Percentiles rank a stretch among this genome's conserved stretches.
phyloP scores from a whole-genome alignment of 78 protist species.

The Bigelowiella natans region DNA sequence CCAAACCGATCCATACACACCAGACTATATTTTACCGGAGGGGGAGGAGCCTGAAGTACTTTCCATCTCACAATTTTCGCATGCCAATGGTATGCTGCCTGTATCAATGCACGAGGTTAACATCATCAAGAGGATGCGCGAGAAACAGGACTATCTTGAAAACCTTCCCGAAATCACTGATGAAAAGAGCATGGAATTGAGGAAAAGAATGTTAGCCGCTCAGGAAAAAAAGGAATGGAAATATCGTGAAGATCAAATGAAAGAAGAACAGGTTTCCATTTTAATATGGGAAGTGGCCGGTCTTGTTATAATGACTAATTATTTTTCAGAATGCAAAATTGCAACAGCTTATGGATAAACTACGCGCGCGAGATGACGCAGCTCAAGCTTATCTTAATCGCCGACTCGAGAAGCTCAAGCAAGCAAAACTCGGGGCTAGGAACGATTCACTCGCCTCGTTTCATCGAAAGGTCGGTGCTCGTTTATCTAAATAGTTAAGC shows the following conservation, averaged over 20 bases:
- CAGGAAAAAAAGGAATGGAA: constrained; percentile 56
- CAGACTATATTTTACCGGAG: constrained; percentile 37
- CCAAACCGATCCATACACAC: constrained; percentile 77
- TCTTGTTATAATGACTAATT: neutral
- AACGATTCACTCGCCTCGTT: neutral
- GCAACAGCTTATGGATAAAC: neutral
- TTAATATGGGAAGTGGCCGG: neutral
- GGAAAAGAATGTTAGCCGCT: constrained; percentile 40
- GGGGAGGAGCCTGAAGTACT: constrained; percentile 63
- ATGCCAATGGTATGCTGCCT: constrained; percentile 48
- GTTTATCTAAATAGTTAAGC: neutral
- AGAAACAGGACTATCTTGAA: constrained; percentile 40
- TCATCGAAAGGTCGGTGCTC: neutral
- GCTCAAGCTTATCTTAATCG: neutral
- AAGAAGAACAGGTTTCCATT: neutral
- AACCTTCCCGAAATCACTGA: constrained; percentile 52
- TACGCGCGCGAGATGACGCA: neutral
- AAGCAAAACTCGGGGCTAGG: neutral
- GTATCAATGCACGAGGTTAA: constrained; percentile 49
- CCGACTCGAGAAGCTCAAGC: constrained; percentile 15
- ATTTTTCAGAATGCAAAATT: constrained; percentile 1
- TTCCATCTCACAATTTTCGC: constrained; percentile 34
- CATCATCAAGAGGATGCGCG: constrained; percentile 54
- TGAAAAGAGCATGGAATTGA: neutral
- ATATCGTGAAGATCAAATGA: constrained; percentile 54